These are phyloP conservation scores for Kwoniella botswanensis DNA, from an alignment of 768 basidiomycete genomes.

Conservation along the genomic window DNA sequence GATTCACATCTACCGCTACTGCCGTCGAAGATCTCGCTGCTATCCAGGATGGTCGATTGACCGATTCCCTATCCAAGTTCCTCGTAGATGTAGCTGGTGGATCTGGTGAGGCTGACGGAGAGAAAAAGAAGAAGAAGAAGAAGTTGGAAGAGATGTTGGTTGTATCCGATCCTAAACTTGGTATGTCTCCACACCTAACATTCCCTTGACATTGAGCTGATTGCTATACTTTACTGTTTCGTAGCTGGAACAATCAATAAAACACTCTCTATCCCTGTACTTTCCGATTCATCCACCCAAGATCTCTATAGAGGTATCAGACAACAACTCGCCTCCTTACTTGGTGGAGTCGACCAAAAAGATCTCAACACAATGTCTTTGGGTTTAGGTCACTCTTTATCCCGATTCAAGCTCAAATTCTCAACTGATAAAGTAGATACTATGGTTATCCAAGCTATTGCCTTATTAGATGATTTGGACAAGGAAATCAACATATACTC, in stretches of 20 bases:
- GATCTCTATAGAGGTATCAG: slow-evolving; percentile 98
- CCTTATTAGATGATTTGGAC: slow-evolving; percentile 95
- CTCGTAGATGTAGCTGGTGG: slow-evolving; percentile 60
- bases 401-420: slow-evolving; percentile 98
- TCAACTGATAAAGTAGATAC: slow-evolving; percentile 99
- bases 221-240: neutral
- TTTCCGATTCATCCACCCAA: slow-evolving; percentile 64
- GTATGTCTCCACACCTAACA: slow-evolving; percentile 61
- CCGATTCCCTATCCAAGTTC: slow-evolving; percentile 92
- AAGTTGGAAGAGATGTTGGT: slow-evolving; percentile 69
- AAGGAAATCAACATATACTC: slow-evolving; percentile 99
- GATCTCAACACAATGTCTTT: slow-evolving; percentile 97
- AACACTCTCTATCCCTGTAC: slow-evolving; percentile 88
- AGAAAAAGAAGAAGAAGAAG: slow-evolving; percentile 69
- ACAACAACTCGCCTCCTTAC: slow-evolving; percentile 78
- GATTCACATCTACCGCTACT: slow-evolving; percentile 92
- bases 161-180: slow-evolving; percentile 88
- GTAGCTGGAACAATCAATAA: slow-evolving; percentile 85
- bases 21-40: slow-evolving; percentile 97
- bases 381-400: slow-evolving; percentile 95
- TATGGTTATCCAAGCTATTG: slow-evolving; percentile 99
- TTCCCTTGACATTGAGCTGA: too few species aligned
- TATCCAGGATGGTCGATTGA: slow-evolving; percentile 87
- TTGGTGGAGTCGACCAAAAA: slow-evolving; percentile 70
- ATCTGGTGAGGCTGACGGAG: slow-evolving; percentile 62